Conservation (phyloP, 164 flowering plant species). For the Kalanchoe fedtschenkoi region DNA sequence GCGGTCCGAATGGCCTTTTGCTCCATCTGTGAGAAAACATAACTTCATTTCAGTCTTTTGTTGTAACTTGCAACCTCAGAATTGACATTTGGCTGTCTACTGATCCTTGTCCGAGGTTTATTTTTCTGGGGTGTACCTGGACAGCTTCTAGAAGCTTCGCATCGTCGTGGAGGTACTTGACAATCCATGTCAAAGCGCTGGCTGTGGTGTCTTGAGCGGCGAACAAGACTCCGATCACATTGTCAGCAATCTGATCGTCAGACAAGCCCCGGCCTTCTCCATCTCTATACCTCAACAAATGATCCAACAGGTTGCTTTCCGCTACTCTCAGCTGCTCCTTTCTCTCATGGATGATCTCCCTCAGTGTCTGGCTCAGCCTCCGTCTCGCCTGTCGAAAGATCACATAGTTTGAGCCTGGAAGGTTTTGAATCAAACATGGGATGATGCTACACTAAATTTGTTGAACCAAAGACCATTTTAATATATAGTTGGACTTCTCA, state of each 20-base stretch:
- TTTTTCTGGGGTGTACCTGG: slow-evolving; percentile 48
- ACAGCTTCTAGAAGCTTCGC: slow-evolving; percentile 67
- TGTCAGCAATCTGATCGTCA: slow-evolving; percentile 71
- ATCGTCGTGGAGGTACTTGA: slow-evolving; percentile 78
- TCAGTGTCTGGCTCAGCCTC: slow-evolving; percentile 39
- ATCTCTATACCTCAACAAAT: slow-evolving; percentile 41
- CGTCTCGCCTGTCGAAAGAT: slow-evolving; percentile 54
- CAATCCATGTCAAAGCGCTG: slow-evolving; percentile 78
- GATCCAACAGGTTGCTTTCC: slow-evolving; percentile 42
- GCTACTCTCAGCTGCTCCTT: slow-evolving; percentile 33
- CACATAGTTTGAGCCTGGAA: neutral
- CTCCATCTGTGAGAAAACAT: slow-evolving; percentile 40
- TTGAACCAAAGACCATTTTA: slow-evolving; percentile 48
- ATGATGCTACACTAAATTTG: neutral
- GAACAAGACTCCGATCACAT: slow-evolving; percentile 78
- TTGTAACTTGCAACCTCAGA: neutral
- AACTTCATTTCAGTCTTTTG: neutral
- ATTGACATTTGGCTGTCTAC: too few relatives aligned
- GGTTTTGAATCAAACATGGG: neutral
- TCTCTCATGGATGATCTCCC: slow-evolving; percentile 44
- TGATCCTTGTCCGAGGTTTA: too few relatives aligned
- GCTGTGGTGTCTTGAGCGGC: slow-evolving; percentile 97
- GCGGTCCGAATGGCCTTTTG: slow-evolving; percentile 36
- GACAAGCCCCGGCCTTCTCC: slow-evolving; percentile 32
- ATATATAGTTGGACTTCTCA: too few relatives aligned